Base-by-base conservation (phyloP, 495 filamentous ascomycete genomes). In the Glonium stellatum region DNA sequence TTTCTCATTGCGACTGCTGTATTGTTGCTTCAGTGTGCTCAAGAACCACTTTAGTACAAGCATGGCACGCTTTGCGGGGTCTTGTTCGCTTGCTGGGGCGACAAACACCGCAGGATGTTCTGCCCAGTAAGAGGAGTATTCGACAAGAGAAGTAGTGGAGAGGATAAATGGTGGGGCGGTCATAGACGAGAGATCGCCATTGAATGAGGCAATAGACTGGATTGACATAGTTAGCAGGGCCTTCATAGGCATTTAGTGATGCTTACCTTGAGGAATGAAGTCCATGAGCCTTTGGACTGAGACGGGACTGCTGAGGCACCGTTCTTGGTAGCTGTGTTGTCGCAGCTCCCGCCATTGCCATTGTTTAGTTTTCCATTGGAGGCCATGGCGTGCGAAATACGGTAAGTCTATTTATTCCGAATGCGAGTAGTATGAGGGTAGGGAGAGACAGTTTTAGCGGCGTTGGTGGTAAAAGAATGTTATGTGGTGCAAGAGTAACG, bases 151-250 rank as follows among this genome's bases (percentile, higher is more conserved):
- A 57, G 88, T 96, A 25, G 87, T 84, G 52, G 89, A 92, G 41
- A 97, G 85, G 73, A 98, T 97, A 72, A 97, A 98, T 11, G 93
- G 89, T 39, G 93, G 93, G 21, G 93, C 92, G 35, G 93, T 97
- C 73, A 97, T 78, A 55, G 90, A 90, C 12, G 92, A 88, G 47
- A 98, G 84, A 67, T 98, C 93, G 67, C 95, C 93, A 75, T 90
- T 96, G 79, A 97, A 97, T 19, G 90, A 93, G 39, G 93, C 89
- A 68, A 98, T 90, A 27, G 92, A 95, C 73, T 75, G 49, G 35
- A 42, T n/a, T 4, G n/a, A 35, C 13, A 6, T 21, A n/a, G 47
- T 61, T 48, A 57, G 36, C 25, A 66, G 54, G 31, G 22, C 23
- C 42, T 50, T 19, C 11, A 22, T 19, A 41, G 12, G 10, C 2